phyloP scores from a whole-genome alignment of 2,329 filamentous ascomycete genomes.

The Trichoderma gracile region DNA sequence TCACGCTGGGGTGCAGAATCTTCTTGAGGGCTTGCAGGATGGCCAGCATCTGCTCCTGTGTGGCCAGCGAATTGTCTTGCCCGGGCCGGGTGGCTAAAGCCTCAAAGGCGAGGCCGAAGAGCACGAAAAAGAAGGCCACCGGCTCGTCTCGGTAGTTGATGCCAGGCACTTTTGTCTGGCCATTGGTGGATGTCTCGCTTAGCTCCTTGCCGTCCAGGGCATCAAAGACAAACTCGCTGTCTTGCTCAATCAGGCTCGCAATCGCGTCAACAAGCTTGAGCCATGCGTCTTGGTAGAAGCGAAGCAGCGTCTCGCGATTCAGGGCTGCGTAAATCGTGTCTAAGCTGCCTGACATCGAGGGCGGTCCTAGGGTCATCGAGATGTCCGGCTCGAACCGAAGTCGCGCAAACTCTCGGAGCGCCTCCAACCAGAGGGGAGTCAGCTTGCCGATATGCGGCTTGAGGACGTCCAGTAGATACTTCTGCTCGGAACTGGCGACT shows the following conservation, averaged over 20 bases:
- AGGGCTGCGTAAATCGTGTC: conserved; percentile 94
- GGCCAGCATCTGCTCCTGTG: conserved; percentile 77
- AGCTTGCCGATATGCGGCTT: conserved; percentile 86
- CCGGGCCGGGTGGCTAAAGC: conserved; percentile 79
- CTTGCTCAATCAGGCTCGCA: conserved; percentile 93
- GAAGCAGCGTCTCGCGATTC: conserved; percentile 88
- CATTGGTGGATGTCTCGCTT: conserved; percentile 49
- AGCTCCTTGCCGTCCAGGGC: conserved; percentile 83
- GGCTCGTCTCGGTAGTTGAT: conserved; percentile 99
- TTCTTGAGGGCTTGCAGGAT: conserved; percentile 92
- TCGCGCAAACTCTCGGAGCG: conserved; percentile 88
- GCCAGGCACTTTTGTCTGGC: conserved; percentile 64
- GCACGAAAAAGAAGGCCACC: conserved; percentile 97
- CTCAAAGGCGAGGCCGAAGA: conserved; percentile 96
- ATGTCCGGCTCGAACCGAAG: conserved; percentile 96
- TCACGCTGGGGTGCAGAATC: conserved; percentile 90
- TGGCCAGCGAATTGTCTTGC: conserved; percentile 55
- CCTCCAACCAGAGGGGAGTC: conserved; percentile 91
- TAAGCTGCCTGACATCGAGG: conserved; percentile 78
- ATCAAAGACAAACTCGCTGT: conserved; percentile 97
- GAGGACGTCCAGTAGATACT: conserved; percentile 83
- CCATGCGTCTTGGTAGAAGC: conserved; percentile 98
- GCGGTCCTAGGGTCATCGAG: conserved; percentile 81
- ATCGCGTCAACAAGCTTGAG: conserved; percentile 96
- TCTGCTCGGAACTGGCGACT: conserved; percentile 89